Conservation (phyloP, 2,329 filamentous ascomycete species). For the Talaromyces sp. region DNA sequence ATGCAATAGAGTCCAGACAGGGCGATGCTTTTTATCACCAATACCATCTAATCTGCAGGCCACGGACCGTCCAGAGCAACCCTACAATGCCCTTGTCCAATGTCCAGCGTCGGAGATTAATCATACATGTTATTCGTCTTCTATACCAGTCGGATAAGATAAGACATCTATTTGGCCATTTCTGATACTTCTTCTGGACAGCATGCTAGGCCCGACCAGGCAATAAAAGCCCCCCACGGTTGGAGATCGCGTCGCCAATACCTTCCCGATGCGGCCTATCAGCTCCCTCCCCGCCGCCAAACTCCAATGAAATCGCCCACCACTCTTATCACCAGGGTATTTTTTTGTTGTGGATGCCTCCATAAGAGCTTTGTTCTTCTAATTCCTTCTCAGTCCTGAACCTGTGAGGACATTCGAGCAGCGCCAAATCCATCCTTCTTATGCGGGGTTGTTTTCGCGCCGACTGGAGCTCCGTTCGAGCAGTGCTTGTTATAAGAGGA, state of each 20-base stretch:
- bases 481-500: constrained; percentile 4
- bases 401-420: background rate
- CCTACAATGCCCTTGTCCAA: background rate
- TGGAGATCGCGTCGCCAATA: background rate
- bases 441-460: background rate
- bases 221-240: background rate
- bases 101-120: background rate
- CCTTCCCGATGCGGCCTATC: constrained; percentile 15
- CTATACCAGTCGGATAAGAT: background rate
- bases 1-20: background rate
- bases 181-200: constrained; percentile 17
- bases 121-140: background rate
- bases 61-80: background rate
- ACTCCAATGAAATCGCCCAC: constrained; percentile 10
- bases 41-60: background rate
- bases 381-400: background rate
- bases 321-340: background rate
- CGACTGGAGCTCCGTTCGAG: constrained; percentile 6
- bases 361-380: background rate
- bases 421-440: background rate
- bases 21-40: background rate
- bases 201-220: background rate
- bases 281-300: background rate
- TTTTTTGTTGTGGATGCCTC: background rate
- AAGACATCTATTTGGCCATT: constrained; percentile 3